Evolutionary conservation across 352 stramenopile genomes (phyloP).

Genomic region (Phytophthora colocasiae): DNA sequence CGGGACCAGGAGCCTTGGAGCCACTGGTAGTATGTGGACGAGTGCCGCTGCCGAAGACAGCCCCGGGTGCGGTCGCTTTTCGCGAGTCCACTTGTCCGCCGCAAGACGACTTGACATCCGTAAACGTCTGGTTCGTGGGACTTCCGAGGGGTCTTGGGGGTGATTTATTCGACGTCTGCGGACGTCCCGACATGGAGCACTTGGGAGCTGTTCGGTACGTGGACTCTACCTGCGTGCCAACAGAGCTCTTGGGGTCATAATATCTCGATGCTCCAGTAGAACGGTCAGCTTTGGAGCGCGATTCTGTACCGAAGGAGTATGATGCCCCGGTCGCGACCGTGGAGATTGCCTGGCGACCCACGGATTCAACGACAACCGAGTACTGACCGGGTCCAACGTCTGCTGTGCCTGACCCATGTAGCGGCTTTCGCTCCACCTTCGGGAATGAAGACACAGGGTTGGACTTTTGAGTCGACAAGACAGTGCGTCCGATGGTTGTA

Average conservation of each 20-base stretch:
- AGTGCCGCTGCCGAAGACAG: slow-evolving; percentile 72
- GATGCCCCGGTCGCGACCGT: slow-evolving; percentile 61
- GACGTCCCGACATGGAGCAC: slow-evolving; percentile 75
- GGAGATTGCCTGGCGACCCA: slow-evolving; percentile 74
- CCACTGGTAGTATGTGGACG: slow-evolving; percentile 56
- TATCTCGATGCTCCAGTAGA: slow-evolving; percentile 39
- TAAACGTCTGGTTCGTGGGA: slow-evolving; percentile 13
- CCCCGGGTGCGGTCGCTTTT: slow-evolving; percentile 69
- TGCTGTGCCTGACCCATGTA: slow-evolving; percentile 47
- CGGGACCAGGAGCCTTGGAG: slow-evolving; percentile 68
- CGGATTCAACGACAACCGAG: slow-evolving; percentile 63
- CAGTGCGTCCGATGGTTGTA: slow-evolving; percentile 65
- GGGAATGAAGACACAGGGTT: slow-evolving; percentile 67
- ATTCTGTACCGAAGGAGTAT: slow-evolving; percentile 76
- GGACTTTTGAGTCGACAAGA: slow-evolving; percentile 77
- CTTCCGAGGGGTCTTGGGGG: slow-evolving; percentile 26
- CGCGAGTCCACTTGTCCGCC: slow-evolving; percentile 79
- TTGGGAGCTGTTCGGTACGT: slow-evolving; percentile 69
- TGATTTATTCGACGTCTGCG: too few species aligned
- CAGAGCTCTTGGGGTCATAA: slow-evolving; percentile 68
- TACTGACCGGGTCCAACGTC: slow-evolving; percentile 82
- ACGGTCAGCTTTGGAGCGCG: slow-evolving; percentile 49
- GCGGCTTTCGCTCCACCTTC: slow-evolving; percentile 74
- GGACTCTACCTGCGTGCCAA: slow-evolving; percentile 73
- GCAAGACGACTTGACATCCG: slow-evolving; percentile 74